Conservation (phyloP, 257 asterid species). For the Petunia secreta region DNA sequence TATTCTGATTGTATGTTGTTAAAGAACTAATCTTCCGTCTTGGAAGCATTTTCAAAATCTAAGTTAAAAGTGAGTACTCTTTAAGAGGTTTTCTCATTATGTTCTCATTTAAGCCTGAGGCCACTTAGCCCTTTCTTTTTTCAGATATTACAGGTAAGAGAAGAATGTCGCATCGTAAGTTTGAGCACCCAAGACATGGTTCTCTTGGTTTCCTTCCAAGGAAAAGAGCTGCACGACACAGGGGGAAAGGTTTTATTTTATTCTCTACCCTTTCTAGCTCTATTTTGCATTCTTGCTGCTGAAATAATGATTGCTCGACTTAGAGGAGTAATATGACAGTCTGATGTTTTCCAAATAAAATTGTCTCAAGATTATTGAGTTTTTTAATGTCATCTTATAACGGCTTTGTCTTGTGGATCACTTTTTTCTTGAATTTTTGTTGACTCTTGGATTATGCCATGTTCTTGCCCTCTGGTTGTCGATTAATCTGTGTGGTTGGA, state of each 20-base stretch:
- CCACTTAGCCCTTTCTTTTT: background rate
- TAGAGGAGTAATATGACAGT: background rate
- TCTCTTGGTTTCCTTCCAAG: constrained; percentile 90
- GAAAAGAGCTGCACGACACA: constrained; percentile 73
- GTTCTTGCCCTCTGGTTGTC: background rate
- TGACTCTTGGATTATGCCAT: background rate
- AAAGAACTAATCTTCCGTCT: background rate
- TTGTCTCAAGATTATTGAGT: background rate
- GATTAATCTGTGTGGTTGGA: background rate
- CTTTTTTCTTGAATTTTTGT: background rate
- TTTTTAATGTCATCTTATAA: background rate
- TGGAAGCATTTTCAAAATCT: too few species aligned
- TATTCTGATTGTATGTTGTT: background rate
- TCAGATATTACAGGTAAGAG: constrained; percentile 9
- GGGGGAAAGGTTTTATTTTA: constrained; percentile 68
- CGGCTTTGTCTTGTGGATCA: background rate
- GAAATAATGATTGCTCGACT: background rate
- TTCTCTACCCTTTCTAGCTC: background rate
- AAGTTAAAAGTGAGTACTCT: background rate
- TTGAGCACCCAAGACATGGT: constrained; percentile 95
- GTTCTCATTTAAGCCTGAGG: background rate
- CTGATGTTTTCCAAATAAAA: background rate
- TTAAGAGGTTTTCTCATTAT: background rate
- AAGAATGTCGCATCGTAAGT: constrained; percentile 83
- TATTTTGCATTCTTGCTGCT: background rate